Base-by-base conservation (phyloP, 2,329 filamentous ascomycete genomes). In the Coleophoma crateriformis region DNA sequence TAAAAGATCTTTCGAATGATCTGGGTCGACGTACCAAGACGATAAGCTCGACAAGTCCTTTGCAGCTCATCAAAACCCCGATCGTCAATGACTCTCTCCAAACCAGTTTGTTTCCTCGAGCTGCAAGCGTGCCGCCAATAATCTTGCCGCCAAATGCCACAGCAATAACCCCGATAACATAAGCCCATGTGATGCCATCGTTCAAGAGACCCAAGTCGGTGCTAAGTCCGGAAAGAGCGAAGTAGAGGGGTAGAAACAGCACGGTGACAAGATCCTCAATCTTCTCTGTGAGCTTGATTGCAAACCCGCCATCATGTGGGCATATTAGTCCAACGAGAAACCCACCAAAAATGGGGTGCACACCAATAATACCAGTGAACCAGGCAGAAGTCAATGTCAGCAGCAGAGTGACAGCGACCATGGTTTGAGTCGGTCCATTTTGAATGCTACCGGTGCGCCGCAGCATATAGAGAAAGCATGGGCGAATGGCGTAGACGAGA, bases 51-150 rank as follows among this genome's bases (percentile, higher is more conserved):
- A 96, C 91, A 10, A 97, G 75, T 61, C 92, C 92, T 68, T 97
- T 97, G 68, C 92, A 97, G 69, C 89, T 95, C 92, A 97, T 97
- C 60, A 96, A 70, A 14, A 85, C 82, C 13, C 92, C 92, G 57
- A 97, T 94, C 1, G 89, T 82, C 33, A 95, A 80, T 50, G 87
- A 91, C 66, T 97, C 92, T 51, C 91, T 81, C 92, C 92, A 97
- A 1, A 95, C 78, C 46, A 96, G 74, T 22, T 87, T 90, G 59
- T 82, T 88, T 3, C 82, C 63, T 34, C 82, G 80, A 1, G 92
- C 90, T 7, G 91, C 90, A 1, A 95, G 51, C 0, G 89, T 84
- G 15, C 89, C 90, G 39, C 91, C 92, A 12, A 85, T 73, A 46
- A 97, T 87, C 67, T 97, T 97, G 45, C 85, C 89, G 19, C 82